Conservation (phyloP, 441 rosid genomes). For the Euphorbia schlechtendalii region DNA sequence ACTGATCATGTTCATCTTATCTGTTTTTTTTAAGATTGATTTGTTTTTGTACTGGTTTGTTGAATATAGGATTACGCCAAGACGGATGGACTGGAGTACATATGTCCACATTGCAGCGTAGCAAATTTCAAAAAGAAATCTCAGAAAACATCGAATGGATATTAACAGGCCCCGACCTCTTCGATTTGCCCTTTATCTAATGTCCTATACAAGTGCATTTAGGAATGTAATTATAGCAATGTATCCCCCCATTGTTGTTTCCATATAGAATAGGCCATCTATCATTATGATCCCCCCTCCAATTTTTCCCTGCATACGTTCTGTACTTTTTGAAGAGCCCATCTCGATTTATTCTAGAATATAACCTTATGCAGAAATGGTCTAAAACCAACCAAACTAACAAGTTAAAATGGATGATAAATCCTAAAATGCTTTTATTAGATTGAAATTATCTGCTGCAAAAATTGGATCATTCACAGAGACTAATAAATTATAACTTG, state of each 20-base stretch:
- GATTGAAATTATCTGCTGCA: not conserved
- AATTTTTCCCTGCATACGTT: slow-evolving; percentile 19
- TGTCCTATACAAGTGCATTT: slow-evolving; percentile 23
- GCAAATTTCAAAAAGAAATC: slow-evolving; percentile 85
- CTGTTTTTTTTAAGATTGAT: too few species aligned
- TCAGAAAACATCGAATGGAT: slow-evolving; percentile 65
- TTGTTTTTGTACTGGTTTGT: too few species aligned
- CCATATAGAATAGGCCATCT: slow-evolving; percentile 34
- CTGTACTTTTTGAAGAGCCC: slow-evolving; percentile 17
- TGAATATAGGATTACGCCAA: slow-evolving; percentile 89
- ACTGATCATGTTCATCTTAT: too few species aligned
- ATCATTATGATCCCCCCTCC: too few species aligned
- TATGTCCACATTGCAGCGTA: slow-evolving; percentile 88
- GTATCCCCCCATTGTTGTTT: slow-evolving; percentile 39
- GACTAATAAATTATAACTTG: not conserved
- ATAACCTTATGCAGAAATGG: too few species aligned
- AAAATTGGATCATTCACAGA: not conserved
- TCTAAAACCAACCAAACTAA: too few species aligned
- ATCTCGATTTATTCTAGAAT: too few species aligned
- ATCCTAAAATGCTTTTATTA: not conserved
- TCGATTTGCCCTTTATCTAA: too few species aligned
- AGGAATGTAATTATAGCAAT: slow-evolving; percentile 47
- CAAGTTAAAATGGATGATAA: not conserved
- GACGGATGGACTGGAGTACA: slow-evolving; percentile 94
- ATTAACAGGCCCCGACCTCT: too few species aligned